A percentile compares a stretch with the other conserved stretches of the same genome.
Evolutionary conservation across 345 rosid genomes (phyloP).

Genomic region (Salix suchowensis): DNA sequence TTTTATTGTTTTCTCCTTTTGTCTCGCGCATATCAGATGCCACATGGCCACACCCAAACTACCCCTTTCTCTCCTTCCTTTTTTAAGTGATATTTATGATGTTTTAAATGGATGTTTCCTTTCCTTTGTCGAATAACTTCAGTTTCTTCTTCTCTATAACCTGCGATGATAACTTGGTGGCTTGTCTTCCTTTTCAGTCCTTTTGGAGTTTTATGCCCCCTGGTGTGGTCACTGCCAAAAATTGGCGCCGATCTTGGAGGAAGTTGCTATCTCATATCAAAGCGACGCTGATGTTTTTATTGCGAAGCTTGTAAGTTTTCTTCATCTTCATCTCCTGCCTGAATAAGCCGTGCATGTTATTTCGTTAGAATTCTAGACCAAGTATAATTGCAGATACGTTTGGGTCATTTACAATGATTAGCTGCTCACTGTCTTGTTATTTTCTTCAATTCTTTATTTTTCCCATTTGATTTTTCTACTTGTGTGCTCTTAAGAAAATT

Average conservation of each 20-base stretch:
- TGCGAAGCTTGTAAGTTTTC: conserved; percentile 69
- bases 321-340: neutral
- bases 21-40: too few relatives aligned
- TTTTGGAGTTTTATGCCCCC: conserved; percentile 91
- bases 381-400: neutral
- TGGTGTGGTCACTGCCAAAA: conserved; percentile 98
- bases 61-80: too few relatives aligned
- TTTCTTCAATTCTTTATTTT: neutral
- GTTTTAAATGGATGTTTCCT: too few relatives aligned
- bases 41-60: too few relatives aligned
- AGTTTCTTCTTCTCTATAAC: neutral
- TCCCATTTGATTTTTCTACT: neutral
- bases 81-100: too few relatives aligned
- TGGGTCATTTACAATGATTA: neutral
- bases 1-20: too few relatives aligned
- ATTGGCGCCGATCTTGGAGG: conserved; percentile 90
- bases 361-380: neutral
- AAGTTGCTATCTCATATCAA: conserved; percentile 69
- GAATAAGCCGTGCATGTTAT: neutral
- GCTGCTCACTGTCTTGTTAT: neutral
- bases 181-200: conserved; percentile 44
- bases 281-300: conserved; percentile 58
- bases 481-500: neutral
- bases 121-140: too few relatives aligned
- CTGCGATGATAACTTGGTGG: neutral